Evolutionary conservation across 495 filamentous ascomycete genomes (phyloP), one percentile per base, ranked within the genome.

Genomic region (Aspergillus diversus): DNA sequence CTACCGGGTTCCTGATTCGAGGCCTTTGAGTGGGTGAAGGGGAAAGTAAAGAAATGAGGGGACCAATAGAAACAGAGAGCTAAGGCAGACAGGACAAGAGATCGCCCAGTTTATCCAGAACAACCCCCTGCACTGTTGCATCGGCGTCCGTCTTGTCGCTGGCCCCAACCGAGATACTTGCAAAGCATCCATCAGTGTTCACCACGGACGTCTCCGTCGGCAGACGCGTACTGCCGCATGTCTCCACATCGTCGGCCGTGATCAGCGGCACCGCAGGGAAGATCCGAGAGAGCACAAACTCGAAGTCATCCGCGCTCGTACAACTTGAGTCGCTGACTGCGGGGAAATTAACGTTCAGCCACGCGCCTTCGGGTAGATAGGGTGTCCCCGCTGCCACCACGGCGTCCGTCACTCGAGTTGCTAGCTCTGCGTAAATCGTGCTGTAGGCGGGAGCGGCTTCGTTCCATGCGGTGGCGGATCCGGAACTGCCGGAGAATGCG

Each of bases 271-370:
- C 16, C 0, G 84, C 83, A 7, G 75, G 61, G 60, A 85, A 80
- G 65, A 90, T 87, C 15, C 87, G 75, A 50, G 80, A 85, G 31
- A 90, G 66, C 2, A 90, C 81, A 66, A 86, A 91, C 54, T 80
- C 80, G 73, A 87, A 87, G 49, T 87, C 75, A 5, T 72, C 67
- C 0, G 78, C 67, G 5, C 66, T 71, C 3, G 69, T 74, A 69
- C 88, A 89, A 43, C 71, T 69, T 4, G 65, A 68, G 4, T 72
- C 76, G 3, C 67, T 73, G 12, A 86, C 80, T 11, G 73, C 71
- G 3, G 83, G 82, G 67, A 86, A 90, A 70, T 91, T 90, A 56
- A 90, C 86, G 61, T 90, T 90, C 51, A 91, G 77, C 80, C 80
- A 91, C 12, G 83, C 76, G 50, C 81, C 75, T 0, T 72, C 60